A percentile compares a stretch with the other conserved stretches of the same genome.
These are phyloP conservation scores for Lizonia empirigonia DNA, from an alignment of 2,329 filamentous ascomycete species.

Conservation along the genomic window DNA sequence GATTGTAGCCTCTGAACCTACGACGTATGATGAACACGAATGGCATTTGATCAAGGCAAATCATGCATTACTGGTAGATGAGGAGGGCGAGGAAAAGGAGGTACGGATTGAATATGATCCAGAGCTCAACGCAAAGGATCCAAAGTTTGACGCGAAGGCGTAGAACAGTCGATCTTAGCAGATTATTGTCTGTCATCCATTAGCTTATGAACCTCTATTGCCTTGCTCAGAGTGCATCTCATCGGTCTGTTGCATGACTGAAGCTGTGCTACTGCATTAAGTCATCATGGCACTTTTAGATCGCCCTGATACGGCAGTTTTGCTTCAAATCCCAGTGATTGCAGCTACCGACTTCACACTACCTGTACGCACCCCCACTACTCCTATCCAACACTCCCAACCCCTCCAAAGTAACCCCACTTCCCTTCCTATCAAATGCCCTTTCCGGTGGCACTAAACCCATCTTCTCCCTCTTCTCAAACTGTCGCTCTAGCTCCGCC, in stretches of 20 bases:
- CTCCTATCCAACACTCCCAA: conserved; percentile 35
- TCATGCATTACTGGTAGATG: conserved; percentile 52
- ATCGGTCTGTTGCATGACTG: background rate
- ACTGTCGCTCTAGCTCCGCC: conserved; percentile 25
- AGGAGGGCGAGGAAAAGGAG: conserved; percentile 47
- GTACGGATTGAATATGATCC: conserved; percentile 46
- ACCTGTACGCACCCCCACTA: conserved; percentile 21
- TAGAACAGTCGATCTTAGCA: background rate
- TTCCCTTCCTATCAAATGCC: conserved; percentile 27
- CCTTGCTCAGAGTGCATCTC: no score
- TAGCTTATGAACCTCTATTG: no score
- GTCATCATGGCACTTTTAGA: no score
- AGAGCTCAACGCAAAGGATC: conserved; percentile 50
- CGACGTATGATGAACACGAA: conserved; percentile 58
- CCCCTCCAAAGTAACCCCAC: conserved; percentile 32
- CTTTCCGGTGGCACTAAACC: conserved; percentile 26
- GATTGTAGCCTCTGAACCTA: conserved; percentile 61
- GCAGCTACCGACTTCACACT: background rate
- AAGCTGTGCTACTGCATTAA: no score
- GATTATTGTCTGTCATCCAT: background rate
- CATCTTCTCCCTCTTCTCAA: conserved; percentile 37
- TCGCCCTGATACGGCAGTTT: no score
- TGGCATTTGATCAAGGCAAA: conserved; percentile 60
- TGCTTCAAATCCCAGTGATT: background rate
- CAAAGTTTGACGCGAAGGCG: conserved; percentile 28